phyloP scores from a whole-genome alignment of 768 basidiomycete species.

The Leccinum ochraceum region DNA sequence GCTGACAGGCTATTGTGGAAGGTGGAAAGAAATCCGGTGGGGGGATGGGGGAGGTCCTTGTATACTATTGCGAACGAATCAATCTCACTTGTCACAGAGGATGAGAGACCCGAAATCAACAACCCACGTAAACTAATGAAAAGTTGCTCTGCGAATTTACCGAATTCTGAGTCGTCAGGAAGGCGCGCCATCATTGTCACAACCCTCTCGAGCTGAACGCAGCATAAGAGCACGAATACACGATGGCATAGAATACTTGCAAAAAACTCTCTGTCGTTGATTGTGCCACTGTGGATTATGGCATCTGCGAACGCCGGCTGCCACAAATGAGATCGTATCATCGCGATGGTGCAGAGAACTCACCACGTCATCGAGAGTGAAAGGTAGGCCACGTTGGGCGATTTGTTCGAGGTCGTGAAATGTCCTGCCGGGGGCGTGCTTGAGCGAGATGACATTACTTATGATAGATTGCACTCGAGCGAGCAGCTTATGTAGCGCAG shows the following conservation, averaged over 20 bases:
- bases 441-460: background rate
- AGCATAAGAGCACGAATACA: slow-evolving; percentile 8
- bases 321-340: background rate
- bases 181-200: slow-evolving; percentile 62
- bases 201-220: slow-evolving; percentile 58
- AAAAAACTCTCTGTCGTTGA: slow-evolving; percentile 63
- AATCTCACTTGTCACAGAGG: background rate
- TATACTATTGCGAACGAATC: slow-evolving; percentile 48
- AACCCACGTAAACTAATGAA: slow-evolving; percentile 61
- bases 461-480: slow-evolving; percentile 10
- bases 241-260: slow-evolving; percentile 37
- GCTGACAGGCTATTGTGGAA: slow-evolving; percentile 8
- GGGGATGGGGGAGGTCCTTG: slow-evolving; percentile 80
- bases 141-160: slow-evolving; percentile 45
- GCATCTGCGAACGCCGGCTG: slow-evolving; percentile 55
- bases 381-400: slow-evolving; percentile 26
- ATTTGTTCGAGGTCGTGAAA: slow-evolving; percentile 33
- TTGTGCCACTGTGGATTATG: slow-evolving; percentile 40
- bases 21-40: slow-evolving; percentile 49
- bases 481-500: slow-evolving; percentile 16
- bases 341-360: slow-evolving; percentile 4
- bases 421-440: slow-evolving; percentile 11
- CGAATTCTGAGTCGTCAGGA: slow-evolving; percentile 30
- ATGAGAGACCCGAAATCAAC: background rate
- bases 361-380: slow-evolving; percentile 31